A percentile compares a stretch with the other conserved stretches of the same genome.
Evolutionary conservation across 176 grass and related monocot genomes (phyloP).

Genomic region (Urochloa ruziziensis): DNA sequence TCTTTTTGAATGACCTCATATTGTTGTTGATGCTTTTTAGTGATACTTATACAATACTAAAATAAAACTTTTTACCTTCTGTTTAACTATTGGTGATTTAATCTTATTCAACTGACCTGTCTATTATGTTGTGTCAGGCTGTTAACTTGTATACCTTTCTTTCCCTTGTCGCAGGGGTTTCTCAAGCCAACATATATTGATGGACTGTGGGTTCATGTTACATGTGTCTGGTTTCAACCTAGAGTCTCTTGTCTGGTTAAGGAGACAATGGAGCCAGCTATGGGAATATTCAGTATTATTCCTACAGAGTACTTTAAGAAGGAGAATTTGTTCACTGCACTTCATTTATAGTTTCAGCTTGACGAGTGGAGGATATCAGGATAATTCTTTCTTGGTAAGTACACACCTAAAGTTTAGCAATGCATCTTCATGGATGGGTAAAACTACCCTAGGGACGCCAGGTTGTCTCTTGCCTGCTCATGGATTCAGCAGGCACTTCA

Average conservation of each 20-base stretch:
- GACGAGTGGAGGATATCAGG: too few species aligned
- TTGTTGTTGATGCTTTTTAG: not conserved
- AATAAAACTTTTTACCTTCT: not conserved
- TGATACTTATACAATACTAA: not conserved
- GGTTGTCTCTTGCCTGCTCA: too few species aligned
- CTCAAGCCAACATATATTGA: slow-evolving; percentile 86
- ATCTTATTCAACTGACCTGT: not conserved
- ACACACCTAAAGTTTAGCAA: too few species aligned
- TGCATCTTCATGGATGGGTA: too few species aligned
- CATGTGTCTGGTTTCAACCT: slow-evolving; percentile 95
- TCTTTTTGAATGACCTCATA: not conserved
- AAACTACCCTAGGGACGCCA: too few species aligned
- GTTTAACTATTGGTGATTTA: not conserved
- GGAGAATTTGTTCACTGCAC: too few species aligned
- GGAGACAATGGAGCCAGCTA: slow-evolving; percentile 85
- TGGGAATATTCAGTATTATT: slow-evolving; percentile 78
- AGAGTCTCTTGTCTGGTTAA: slow-evolving; percentile 72
- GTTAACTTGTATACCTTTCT: slow-evolving; percentile 11
- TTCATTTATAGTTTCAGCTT: too few species aligned
- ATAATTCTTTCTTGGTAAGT: too few species aligned
- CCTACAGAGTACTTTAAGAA: slow-evolving; percentile 79
- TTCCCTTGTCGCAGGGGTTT: slow-evolving; percentile 53
- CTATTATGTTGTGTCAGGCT: not conserved
- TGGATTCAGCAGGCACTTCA: too few species aligned
- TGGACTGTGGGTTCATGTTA: slow-evolving; percentile 89